Evolutionary conservation across 2,329 filamentous ascomycete species (phyloP), one percentile per base, ranked within the genome.

Genomic region (Fusarium nelsonii): DNA sequence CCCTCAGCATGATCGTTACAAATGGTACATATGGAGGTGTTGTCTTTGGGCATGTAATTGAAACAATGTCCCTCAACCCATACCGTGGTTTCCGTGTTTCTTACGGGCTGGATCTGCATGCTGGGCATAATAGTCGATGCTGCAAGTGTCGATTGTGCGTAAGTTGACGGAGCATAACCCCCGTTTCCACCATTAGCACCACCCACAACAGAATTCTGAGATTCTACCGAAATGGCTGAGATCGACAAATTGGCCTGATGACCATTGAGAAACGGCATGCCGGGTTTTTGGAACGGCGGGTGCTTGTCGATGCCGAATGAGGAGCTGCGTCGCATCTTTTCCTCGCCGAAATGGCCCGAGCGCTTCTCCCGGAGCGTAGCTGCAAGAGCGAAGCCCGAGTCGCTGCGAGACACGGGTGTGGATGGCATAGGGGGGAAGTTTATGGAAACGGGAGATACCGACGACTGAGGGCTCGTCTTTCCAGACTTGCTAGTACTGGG

Each of bases 281-380:
- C 92, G 7, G 92, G 91, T 41, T 91, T 85, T 70, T 92, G 87
- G 20, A 91, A 80, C 1, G 90, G 88, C 37, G 85, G 85, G 70
- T 90, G 86, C 77, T 89, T 90, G 71, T 93, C 92, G 76, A 94
- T 84, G 32, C 91, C 92, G 79, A 97, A 97, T 2, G 94, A 97
- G n/a, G 94, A 97, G 81, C 94, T 97, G 70, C 95, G 89, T 63
- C 94, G 88, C n/a, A 91, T 91, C 69, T 86, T 82, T 67, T 91
- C 88, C 74, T 96, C 92, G n/a, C 79, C 78, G 72, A 98, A 97
- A 77, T 97, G 93, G 2, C 92, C 94, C 4, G 96, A 98, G 52
- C 95, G 89, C 83, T 98, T 99, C 81, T 98, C 96, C 33, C 94
- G 90, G 59, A 99, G 83, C 6, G 93, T 97, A 18, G 92, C 89